phyloP scores from a whole-genome alignment of 192 early-diverging fungal genomes.

The Linnemannia exigua region DNA sequence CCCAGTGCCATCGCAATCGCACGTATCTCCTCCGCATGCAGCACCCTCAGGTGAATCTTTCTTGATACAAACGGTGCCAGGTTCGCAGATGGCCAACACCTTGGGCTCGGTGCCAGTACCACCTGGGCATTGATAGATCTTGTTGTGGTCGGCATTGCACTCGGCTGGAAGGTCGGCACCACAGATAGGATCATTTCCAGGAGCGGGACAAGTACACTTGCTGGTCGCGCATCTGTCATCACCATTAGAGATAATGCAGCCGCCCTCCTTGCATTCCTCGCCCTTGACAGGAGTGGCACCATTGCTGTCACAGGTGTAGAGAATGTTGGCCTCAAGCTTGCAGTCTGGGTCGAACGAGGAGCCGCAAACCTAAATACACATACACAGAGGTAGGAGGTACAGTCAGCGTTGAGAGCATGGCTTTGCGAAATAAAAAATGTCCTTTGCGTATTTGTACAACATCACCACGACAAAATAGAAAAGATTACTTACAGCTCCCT shows the following conservation, averaged over 20 bases:
- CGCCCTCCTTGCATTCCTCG: conserved; percentile 1
- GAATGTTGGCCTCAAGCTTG: background rate
- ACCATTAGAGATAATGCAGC: conserved; percentile 9
- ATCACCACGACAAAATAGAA: background rate
- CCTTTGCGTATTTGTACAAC: background rate
- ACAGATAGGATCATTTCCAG: background rate
- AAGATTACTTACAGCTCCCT: background rate
- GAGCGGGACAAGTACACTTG: background rate
- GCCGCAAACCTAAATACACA: background rate
- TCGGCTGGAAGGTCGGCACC: conserved; percentile 4
- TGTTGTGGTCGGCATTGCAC: conserved; percentile 25
- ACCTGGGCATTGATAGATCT: conserved; percentile 8
- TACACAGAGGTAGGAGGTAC: too few species aligned
- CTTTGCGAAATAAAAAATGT: too few species aligned
- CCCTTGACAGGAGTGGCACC: background rate
- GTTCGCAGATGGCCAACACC: background rate
- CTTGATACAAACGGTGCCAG: conserved; percentile 2
- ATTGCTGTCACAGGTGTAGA: background rate
- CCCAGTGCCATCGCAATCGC: background rate
- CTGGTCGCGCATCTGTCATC: conserved; percentile 4
- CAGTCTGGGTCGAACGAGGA: conserved; percentile 13
- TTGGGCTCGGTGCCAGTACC: conserved; percentile 17
- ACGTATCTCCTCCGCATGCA: background rate
- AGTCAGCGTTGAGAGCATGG: too few species aligned
- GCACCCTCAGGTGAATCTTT: background rate